Evolutionary conservation across 495 filamentous ascomycete species (phyloP), one percentile per base, ranked within the genome.

Genomic region (Chlorociboria aeruginascens): DNA sequence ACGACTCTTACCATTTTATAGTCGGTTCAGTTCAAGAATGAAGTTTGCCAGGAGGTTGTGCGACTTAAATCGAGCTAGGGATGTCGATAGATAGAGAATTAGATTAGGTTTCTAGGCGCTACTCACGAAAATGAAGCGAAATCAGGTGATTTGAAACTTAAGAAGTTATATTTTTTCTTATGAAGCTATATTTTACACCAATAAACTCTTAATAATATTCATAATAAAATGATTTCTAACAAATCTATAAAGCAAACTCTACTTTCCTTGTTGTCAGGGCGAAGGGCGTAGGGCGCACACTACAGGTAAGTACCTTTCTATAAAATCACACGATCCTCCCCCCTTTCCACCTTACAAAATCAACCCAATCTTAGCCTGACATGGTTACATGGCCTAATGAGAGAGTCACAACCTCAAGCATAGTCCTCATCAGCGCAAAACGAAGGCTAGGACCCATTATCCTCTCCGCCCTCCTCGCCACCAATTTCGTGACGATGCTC

Each of bases 361-460:
- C 33, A 36, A 1, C 11, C 7, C 13, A 11, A 34, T 34, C n/a
- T n/a, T 34, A n/a, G n/a, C n/a, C n/a, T n/a, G n/a, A n/a, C n/a
- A n/a, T n/a, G n/a, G n/a, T n/a, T n/a, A n/a, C n/a, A n/a, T n/a
- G n/a, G n/a, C n/a, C n/a, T n/a, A n/a, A n/a, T 34, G 8, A 34
- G 8, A 34, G 8, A 8, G 8, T 40, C 38, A 40, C 17, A 25
- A 11, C 58, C 32, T 34, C 53, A 32, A 63, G 54, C 7, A 48
- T 66, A 8, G 39, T 54, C 46, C 40, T 66, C 0, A 53, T 63
- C 29, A 61, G 63, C 43, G 62, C 68, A 60, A 59, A 66, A 56
- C 80, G 82, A 31, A 74, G 69, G 43, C 63, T 85, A 9, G 82
- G 81, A 38, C 63, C 65, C 11, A 55, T 71, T 6, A 63, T 82